Conservation (phyloP, 495 filamentous ascomycete genomes). For the Penicillium alfredii region DNA sequence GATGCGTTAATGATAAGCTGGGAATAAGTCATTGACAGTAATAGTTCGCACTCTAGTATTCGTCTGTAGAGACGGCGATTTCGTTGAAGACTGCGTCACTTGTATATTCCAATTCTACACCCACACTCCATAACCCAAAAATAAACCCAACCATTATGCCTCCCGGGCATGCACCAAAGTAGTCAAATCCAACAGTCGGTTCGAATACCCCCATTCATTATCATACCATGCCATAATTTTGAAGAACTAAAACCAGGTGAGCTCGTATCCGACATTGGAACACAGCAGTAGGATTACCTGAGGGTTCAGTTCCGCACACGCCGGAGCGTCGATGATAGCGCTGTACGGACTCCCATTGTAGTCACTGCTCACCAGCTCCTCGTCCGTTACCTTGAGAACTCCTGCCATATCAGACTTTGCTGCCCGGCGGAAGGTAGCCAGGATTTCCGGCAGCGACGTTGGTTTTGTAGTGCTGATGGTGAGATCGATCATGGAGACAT, state of each 20-base stretch:
- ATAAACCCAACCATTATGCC: slow-evolving; percentile 6
- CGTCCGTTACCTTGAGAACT: slow-evolving; percentile 25
- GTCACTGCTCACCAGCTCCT: slow-evolving; percentile 31
- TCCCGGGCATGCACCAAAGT: slow-evolving; percentile 19
- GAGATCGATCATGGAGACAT: slow-evolving; percentile 35
- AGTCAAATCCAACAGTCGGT: slow-evolving; percentile 30
- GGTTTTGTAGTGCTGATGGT: slow-evolving; percentile 30
- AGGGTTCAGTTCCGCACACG: slow-evolving; percentile 28
- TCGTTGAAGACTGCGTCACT: too few relatives aligned
- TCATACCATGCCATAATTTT: slow-evolving; percentile 38
- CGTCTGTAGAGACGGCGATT: too few relatives aligned
- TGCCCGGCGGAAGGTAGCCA: slow-evolving; percentile 27
- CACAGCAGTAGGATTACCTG: slow-evolving; percentile 11
- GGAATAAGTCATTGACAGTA: neutral
- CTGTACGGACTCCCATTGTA: slow-evolving; percentile 29
- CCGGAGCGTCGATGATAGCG: slow-evolving; percentile 28
- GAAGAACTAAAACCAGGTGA: slow-evolving; percentile 20
- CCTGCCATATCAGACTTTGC: slow-evolving; percentile 26
- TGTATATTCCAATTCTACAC: neutral
- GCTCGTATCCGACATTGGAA: neutral
- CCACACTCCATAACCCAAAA: neutral
- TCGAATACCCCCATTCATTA: slow-evolving; percentile 37
- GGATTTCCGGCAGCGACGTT: slow-evolving; percentile 27
- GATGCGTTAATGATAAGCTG: too few relatives aligned
- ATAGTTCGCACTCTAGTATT: too few relatives aligned